Evolutionary conservation across 208 protist genomes (phyloP), one percentile per base, ranked within the genome.

Genomic region (Trypanosoma congolense): DNA sequence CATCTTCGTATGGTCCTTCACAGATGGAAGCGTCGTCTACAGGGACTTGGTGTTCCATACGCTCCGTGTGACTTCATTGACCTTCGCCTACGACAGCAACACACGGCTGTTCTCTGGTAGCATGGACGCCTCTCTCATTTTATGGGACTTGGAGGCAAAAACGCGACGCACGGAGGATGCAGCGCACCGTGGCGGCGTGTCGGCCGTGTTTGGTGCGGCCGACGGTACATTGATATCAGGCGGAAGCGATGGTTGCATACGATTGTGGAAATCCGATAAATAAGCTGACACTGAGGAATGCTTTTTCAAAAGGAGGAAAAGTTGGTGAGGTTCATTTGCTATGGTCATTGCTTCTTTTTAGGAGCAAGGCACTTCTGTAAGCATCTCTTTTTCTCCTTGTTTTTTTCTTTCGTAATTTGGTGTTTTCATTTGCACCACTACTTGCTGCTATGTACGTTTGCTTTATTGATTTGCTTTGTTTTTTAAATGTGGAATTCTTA

Each of bases 171-270:
- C 52, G 21, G 42, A 73, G 38, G 72, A 83, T 47, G 59, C 61
- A 29, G 64, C 64, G 4, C 65, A 74, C 35, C 55, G 68, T 18
- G 71, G 72, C 25, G 68, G 67, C 6, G 71, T 83, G 3, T 65
- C 64, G 3, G 51, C 60, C 19, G 72, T 78, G 0, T 43, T 64
- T 16, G 70, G 66, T 55, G 40, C 43, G 14, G 48, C 30, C 10
- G 40, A 60, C 22, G 62, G 48, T 2, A 33, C 41, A 12, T 10
- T 73, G 31, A 2, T 77, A 16, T 71, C 65, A 6, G 62, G 58
- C 12, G 75, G 75, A n/a, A 56, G 54, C 4, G 70, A 82, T 56
- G 60, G 42, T 16, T 81, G 74, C 49, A 49, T 81, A 35, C 56
- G 64, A 9, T n/a, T 55, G 14, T 81, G 74, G 74, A 36, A 4